These are phyloP conservation scores for Rickenella mellea DNA, from an alignment of 768 basidiomycete species.

Conservation along the genomic window DNA sequence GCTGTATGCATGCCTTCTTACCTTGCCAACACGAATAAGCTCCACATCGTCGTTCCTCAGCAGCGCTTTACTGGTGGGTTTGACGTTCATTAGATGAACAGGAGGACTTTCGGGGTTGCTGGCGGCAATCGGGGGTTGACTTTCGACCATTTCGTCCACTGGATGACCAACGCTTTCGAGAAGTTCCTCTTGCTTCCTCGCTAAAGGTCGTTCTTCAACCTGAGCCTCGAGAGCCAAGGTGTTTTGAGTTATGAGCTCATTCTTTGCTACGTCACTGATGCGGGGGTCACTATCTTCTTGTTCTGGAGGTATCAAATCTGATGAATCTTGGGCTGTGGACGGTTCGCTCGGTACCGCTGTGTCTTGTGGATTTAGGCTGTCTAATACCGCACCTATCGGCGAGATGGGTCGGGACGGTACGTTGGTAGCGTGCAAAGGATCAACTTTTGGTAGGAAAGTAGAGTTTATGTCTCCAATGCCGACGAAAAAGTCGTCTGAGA, in stretches of 20 bases:
- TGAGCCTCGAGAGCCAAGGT: constrained; percentile 74
- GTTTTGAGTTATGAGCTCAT: constrained; percentile 58
- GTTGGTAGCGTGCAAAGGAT: constrained; percentile 42
- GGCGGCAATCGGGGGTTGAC: constrained; percentile 2
- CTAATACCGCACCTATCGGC: constrained; percentile 10
- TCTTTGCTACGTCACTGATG: constrained; percentile 26
- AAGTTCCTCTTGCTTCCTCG: constrained; percentile 77
- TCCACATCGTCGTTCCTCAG: constrained; percentile 85
- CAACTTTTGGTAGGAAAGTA: constrained; percentile 77
- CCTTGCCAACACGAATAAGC: constrained; percentile 66
- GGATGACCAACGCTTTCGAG: constrained; percentile 32
- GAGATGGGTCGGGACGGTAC: constrained; percentile 10
- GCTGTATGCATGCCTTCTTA: no score
- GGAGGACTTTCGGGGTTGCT: constrained; percentile 2
- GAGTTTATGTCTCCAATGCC: constrained; percentile 99
- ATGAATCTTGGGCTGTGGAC: constrained; percentile 4
- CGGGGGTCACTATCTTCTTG: constrained; percentile 34
- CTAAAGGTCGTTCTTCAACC: constrained; percentile 77
- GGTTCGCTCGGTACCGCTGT: neutral
- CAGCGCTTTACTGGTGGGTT: constrained; percentile 55
- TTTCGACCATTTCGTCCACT: neutral
- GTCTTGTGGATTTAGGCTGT: neutral
- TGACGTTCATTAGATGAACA: constrained; percentile 13
- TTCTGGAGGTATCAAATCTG: constrained; percentile 16
- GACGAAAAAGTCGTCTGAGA: constrained; percentile 84